Base-by-base conservation (phyloP, 2,329 filamentous ascomycete genomes). In the Xylaria sp. region DNA sequence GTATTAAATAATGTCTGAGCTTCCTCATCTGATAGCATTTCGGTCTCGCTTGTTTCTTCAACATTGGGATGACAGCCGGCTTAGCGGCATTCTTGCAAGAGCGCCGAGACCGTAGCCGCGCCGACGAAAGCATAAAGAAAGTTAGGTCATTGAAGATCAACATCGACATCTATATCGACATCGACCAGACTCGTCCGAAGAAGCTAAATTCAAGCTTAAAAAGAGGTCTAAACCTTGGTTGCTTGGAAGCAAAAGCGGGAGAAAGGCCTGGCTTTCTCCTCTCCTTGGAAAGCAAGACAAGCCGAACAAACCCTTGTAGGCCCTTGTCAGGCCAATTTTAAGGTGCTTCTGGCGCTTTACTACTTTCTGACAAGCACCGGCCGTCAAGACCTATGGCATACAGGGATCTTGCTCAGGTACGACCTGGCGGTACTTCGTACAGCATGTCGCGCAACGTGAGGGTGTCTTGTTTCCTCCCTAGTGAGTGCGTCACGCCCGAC, bases 291-390 rank as follows among this genome's bases (percentile, higher is more conserved):
- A 37, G 42, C 16, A 22, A 34, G 29, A 7, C 29, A 34, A 34
- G 29, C 29, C 6, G 29, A 7, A n/a, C n/a, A n/a, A n/a, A 34
- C 9, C 29, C 29, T 34, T 34, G 29, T 34, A 34, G 13, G 55
- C 44, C 66, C 66, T 55, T 64, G 64, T 56, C 59, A 46, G 34
- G 52, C 11, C 57, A 67, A 67, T 68, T 63, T 68, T 59, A 66
- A 63, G 56, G 49, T 61, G 55, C 63, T 57, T 64, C 55, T 46
- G 42, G 20, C 52, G 46, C 63, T 52, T 66, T 62, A 26, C 66
- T 54, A 39, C 44, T 57, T 64, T 40, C 19, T 48, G 39, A 29
- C 43, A 60, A 55, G 56, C 53, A 44, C 42, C 40, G 38, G 56
- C 48, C 44, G 37, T 52, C 11, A 13, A 50, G 40, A 42, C 37